These are phyloP conservation scores for Wickerhamiella kazuoi DNA, from an alignment of 805 yeast genomes.

Conservation along the genomic window DNA sequence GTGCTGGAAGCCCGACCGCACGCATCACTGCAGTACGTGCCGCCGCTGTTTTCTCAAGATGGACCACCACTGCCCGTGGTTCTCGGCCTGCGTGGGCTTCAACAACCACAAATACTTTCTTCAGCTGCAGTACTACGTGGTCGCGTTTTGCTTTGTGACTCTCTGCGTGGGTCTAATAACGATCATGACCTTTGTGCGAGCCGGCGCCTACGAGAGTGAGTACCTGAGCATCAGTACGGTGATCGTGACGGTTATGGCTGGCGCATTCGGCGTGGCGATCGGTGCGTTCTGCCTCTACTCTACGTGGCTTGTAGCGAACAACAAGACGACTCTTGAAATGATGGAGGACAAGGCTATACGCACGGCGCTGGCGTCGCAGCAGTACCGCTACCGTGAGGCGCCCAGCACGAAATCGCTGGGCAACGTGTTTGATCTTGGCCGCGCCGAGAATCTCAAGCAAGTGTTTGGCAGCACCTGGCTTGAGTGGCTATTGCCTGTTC, in stretches of 20 bases:
- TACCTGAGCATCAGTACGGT: conserved; percentile 41
- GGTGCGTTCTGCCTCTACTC: conserved; percentile 31
- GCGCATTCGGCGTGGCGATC: conserved; percentile 39
- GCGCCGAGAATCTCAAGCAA: conserved; percentile 38
- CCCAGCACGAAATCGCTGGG: conserved; percentile 32
- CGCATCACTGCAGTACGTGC: conserved; percentile 28
- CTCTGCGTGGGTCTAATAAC: conserved; percentile 22
- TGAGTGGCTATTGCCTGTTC: conserved; percentile 59
- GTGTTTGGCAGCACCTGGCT: conserved; percentile 54
- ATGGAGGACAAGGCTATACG: conserved; percentile 24
- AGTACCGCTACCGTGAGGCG: conserved; percentile 25
- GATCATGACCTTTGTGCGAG: conserved; percentile 9
- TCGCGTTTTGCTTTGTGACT: conserved; percentile 30
- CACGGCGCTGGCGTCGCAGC: conserved; percentile 19
- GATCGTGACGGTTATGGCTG: conserved; percentile 37
- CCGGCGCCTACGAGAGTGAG: conserved; percentile 17
- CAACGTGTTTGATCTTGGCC: conserved; percentile 65
- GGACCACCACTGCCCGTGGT: conserved; percentile 81
- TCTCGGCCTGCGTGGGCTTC: conserved; percentile 72
- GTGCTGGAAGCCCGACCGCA: conserved; percentile 28
- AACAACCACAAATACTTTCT: conserved; percentile 63
- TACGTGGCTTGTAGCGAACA: conserved; percentile 38
- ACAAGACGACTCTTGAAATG: conserved; percentile 69
- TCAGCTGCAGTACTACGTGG: conserved; percentile 46
- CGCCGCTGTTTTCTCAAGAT: conserved; percentile 27